Evolutionary conservation across 2,329 filamentous ascomycete species (phyloP).

Genomic region (Phialophora expanda): DNA sequence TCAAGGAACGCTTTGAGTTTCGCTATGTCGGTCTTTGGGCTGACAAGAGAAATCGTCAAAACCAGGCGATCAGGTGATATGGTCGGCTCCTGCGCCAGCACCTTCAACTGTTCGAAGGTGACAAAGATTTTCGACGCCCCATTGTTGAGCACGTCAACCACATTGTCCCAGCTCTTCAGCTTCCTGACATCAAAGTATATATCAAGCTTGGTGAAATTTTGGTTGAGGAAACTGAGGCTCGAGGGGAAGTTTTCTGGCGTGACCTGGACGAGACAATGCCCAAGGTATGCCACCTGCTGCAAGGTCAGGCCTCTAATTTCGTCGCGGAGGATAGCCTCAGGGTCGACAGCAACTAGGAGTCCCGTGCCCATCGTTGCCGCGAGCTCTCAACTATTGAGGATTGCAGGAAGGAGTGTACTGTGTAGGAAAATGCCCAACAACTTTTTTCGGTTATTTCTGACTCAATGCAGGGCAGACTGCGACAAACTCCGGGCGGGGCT

Average conservation of each 20-base stretch:
- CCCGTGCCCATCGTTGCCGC: slow-evolving; percentile 31
- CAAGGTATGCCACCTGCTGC: slow-evolving; percentile 63
- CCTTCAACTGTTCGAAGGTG: slow-evolving; percentile 67
- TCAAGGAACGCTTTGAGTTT: slow-evolving; percentile 50
- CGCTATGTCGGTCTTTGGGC: slow-evolving; percentile 44
- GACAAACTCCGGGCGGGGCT: not conserved
- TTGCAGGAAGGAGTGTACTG: slow-evolving; percentile 1
- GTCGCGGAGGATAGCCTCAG: slow-evolving; percentile 29
- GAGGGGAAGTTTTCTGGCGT: slow-evolving; percentile 55
- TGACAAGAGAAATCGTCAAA: slow-evolving; percentile 54
- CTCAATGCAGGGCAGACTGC: not conserved
- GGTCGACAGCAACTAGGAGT: slow-evolving; percentile 33
- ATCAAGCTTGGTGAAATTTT: slow-evolving; percentile 61
- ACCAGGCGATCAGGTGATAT: slow-evolving; percentile 63
- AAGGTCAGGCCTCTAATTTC: slow-evolving; percentile 56
- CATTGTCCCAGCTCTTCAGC: slow-evolving; percentile 71
- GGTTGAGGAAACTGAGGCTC: slow-evolving; percentile 59
- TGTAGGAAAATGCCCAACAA: slow-evolving; percentile 9
- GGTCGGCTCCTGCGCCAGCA: slow-evolving; percentile 58
- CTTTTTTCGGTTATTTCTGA: slow-evolving; percentile 9
- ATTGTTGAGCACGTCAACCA: slow-evolving; percentile 80
- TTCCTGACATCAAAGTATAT: slow-evolving; percentile 78
- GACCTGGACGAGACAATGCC: slow-evolving; percentile 61
- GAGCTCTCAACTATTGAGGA: not conserved
- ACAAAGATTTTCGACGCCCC: slow-evolving; percentile 88